phyloP scores from a whole-genome alignment of 2,329 filamentous ascomycete species.

The Talaromyces sp. region DNA sequence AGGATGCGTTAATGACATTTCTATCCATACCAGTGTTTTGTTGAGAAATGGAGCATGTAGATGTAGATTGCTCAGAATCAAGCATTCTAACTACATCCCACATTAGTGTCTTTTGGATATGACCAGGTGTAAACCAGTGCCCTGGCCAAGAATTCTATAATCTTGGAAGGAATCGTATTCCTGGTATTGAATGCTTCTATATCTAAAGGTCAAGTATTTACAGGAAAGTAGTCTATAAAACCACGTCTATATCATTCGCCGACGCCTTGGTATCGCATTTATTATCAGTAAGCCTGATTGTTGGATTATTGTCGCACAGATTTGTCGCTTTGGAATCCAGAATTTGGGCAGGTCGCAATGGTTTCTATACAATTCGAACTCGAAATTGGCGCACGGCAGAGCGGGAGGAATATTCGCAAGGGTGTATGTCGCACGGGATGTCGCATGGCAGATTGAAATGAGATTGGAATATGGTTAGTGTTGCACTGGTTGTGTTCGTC shows the following conservation, averaged over 20 bases:
- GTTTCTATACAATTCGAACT: background rate
- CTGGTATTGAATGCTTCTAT: background rate
- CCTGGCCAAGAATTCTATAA: too few species aligned
- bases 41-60: too few species aligned
- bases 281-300: background rate
- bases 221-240: background rate
- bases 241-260: background rate
- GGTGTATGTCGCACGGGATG: background rate
- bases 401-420: background rate
- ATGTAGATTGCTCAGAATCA: too few species aligned
- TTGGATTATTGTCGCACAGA: background rate
- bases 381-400: background rate
- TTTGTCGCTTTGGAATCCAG: background rate
- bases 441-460: background rate
- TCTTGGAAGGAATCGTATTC: background rate
- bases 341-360: background rate
- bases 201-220: slow-evolving; percentile 6
- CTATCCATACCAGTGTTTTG: too few species aligned
- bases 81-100: too few species aligned
- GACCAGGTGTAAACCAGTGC: too few species aligned
- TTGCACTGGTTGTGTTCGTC: background rate
- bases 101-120: too few species aligned
- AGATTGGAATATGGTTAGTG: background rate
- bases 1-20: too few species aligned
- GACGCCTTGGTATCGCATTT: background rate